Percentiles rank a stretch among this genome's conserved stretches.
phyloP scores from a whole-genome alignment of 139 green algal genomes.

The Chlorella sp. region DNA sequence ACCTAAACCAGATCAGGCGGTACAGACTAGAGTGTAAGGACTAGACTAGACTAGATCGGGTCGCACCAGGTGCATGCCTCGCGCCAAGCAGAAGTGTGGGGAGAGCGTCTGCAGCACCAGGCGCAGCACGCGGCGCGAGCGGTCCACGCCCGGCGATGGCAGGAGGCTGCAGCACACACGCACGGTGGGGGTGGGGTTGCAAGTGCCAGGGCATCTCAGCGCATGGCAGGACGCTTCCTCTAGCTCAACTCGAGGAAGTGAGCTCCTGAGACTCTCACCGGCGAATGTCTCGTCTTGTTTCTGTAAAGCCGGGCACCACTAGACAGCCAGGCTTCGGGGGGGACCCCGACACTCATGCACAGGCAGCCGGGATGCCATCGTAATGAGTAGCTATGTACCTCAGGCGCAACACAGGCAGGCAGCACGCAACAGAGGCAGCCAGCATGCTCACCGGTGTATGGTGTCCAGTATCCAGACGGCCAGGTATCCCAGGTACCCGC shows the following conservation, averaged over 20 bases:
- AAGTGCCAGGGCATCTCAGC: not conserved
- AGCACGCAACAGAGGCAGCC: not conserved
- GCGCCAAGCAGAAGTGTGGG: conserved; percentile 76
- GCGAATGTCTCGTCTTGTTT: too few species aligned
- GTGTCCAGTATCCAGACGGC: conserved; percentile 72
- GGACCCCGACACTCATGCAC: not conserved
- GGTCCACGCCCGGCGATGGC: conserved; percentile 28
- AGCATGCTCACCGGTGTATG: conserved; percentile 40
- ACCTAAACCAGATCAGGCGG: too few species aligned
- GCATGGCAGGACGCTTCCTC: too few species aligned
- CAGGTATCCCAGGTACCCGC: conserved; percentile 77
- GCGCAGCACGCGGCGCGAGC: conserved; percentile 43
- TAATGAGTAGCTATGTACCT: too few species aligned
- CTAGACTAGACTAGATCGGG: too few species aligned
- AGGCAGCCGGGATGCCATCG: too few species aligned
- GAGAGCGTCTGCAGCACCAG: conserved; percentile 53
- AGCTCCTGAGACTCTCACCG: too few species aligned
- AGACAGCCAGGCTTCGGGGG: too few species aligned
- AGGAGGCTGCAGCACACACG: conserved; percentile 34
- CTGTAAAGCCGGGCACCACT: too few species aligned
- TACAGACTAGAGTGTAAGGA: too few species aligned
- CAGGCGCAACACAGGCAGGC: not conserved
- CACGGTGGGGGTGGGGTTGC: not conserved
- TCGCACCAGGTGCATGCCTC: conserved; percentile 48
- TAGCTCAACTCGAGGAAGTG: too few species aligned